A percentile compares a stretch with the other conserved stretches of the same genome.
These are phyloP conservation scores for Zarea fungicola DNA, from an alignment of 2,329 filamentous ascomycete genomes.

Conservation along the genomic window DNA sequence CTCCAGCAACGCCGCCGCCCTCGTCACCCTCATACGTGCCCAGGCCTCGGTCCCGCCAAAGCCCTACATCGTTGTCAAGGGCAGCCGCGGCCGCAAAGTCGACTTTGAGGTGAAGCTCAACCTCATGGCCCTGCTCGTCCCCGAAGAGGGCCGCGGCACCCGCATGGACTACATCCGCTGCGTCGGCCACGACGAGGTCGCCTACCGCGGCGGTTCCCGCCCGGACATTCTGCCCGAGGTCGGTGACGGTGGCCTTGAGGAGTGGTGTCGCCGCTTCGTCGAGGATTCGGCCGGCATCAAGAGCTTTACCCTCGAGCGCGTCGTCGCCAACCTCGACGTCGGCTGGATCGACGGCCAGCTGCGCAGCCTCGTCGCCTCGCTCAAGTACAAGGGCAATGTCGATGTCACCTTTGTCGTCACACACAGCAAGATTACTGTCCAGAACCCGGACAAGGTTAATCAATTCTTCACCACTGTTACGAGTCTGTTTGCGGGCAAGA, in stretches of 20 bases:
- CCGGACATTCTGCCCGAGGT: conserved; percentile 40
- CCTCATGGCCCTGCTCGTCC: conserved; percentile 47
- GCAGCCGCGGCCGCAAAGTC: conserved; percentile 36
- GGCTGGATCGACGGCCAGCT: conserved; percentile 51
- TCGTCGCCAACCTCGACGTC: conserved; percentile 50
- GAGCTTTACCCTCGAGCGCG: conserved; percentile 46
- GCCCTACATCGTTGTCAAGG: conserved; percentile 45
- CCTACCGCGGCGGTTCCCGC: conserved; percentile 42
- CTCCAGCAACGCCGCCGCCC: conserved; percentile 38
- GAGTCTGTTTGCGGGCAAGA: conserved; percentile 46
- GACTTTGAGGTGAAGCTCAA: conserved; percentile 53
- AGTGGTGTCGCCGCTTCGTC: conserved; percentile 45
- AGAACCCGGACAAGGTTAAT: conserved; percentile 48
- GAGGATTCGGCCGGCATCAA: conserved; percentile 41
- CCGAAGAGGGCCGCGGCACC: conserved; percentile 36
- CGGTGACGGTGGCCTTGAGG: conserved; percentile 39
- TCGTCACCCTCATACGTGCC: conserved; percentile 41
- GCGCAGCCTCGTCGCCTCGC: conserved; percentile 44
- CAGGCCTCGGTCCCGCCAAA: conserved; percentile 51
- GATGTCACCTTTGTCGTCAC: conserved; percentile 45
- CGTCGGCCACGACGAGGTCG: conserved; percentile 43
- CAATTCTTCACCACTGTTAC: conserved; percentile 49
- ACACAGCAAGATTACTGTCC: conserved; percentile 44
- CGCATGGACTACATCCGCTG: conserved; percentile 51
- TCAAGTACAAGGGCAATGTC: conserved; percentile 45